Evolutionary conservation across 371 early-diverging fungal genomes (phyloP), one percentile per base, ranked within the genome.

Genomic region (Rhizopus sp.): DNA sequence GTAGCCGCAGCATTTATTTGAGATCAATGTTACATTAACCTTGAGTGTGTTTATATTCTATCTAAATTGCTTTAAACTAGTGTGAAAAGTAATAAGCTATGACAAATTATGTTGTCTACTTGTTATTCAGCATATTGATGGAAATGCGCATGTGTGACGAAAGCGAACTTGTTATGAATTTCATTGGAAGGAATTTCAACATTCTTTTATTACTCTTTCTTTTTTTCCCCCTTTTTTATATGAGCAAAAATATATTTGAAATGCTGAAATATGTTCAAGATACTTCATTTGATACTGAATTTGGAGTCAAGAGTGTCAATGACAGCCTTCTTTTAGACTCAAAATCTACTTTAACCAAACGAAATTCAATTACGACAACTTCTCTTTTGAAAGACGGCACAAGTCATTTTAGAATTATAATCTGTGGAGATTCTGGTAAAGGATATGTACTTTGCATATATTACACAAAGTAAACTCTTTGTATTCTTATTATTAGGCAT

Each of bases 391-490:
- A 46, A 46, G 46, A 46, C 29, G 30, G 30, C 7, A 46, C 59
- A 5, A 34, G 79, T 34, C 69, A 69, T 49, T 62, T 84, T 31
- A 69, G 77, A 34, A 67, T 85, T 23, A 74, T 83, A 30, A 75
- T 85, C 1, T 81, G 81, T 52, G 85, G 85, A 37, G 85, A 85
- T 63, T 80, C 82, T 50, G 83, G 84, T 66, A 73, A 39, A 34
- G n/a, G 4, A 42, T 3, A 45, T 57, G 34, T 55, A 34, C 38
- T 31, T 31, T 46, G 5, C 9, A 46, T 44, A 38, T 34, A 37
- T 17, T 31, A 44, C 35, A 41, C n/a, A 42, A 6, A 42, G 29
- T 29, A 46, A 46, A 29, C 17, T 9, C 7, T 12, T 8, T 29
- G 23, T 15, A 5, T 8, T 38, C 34, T 30, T 29, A 12, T 13